phyloP scores from a whole-genome alignment of 805 yeast species.

The Sugiyamaella boreocaroliniensis region DNA sequence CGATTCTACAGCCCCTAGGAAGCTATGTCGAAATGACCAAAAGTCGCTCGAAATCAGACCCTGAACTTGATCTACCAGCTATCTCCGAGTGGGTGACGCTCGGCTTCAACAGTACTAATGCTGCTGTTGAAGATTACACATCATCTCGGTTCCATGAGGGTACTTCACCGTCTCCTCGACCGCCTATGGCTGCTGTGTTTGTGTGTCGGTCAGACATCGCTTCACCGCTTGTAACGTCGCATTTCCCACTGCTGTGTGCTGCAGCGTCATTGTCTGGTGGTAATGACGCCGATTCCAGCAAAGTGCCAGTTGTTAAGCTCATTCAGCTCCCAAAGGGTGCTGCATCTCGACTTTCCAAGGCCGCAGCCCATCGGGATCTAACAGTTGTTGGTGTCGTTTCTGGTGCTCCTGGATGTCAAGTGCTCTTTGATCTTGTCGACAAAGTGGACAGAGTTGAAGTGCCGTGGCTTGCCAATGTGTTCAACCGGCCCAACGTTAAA shows the following conservation, averaged over 20 bases:
- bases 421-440: not conserved
- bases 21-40: conserved; percentile 1
- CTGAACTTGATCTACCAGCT: conserved; percentile 9
- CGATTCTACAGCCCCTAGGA: conserved; percentile 10
- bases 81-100: conserved; percentile 6
- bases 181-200: conserved; percentile 11
- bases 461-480: conserved; percentile 9
- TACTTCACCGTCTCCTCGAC: not conserved
- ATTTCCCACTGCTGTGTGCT: conserved; percentile 19
- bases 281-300: not conserved
- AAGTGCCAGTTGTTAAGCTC: conserved; percentile 9
- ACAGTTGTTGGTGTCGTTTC: conserved; percentile 2
- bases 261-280: conserved; percentile 6
- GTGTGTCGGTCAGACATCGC: conserved; percentile 18
- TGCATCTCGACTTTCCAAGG: conserved; percentile 6
- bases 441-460: conserved; percentile 1
- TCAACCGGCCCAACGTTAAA: not conserved
- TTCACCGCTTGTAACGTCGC: conserved; percentile 13
- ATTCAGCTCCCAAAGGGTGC: conserved; percentile 19
- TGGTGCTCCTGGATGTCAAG: conserved; percentile 3
- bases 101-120: conserved; percentile 20
- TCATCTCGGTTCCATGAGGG: not conserved
- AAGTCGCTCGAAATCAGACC: not conserved
- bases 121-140: conserved; percentile 14
- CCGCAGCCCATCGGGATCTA: not conserved